phyloP scores from a whole-genome alignment of 2,329 filamentous ascomycete genomes.

The Acarospora socialis region DNA sequence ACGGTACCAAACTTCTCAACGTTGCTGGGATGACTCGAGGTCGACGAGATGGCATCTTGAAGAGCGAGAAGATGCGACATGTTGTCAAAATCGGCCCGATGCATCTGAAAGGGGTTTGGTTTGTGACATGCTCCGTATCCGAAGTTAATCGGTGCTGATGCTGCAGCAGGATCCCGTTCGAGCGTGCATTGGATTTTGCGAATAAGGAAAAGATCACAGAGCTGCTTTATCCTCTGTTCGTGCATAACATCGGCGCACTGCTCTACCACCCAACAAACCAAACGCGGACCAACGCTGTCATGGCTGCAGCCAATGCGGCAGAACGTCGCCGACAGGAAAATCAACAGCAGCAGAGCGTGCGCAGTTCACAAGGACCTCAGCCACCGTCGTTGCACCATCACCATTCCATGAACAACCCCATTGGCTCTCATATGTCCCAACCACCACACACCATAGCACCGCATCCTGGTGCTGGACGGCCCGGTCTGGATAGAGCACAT shows the following conservation, averaged over 20 bases:
- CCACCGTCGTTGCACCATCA: constrained; percentile 47
- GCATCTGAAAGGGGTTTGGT: constrained; percentile 97
- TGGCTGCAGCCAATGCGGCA: constrained; percentile 69
- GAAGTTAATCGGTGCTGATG: too few relatives aligned
- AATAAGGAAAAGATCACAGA: constrained; percentile 99
- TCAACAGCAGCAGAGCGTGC: constrained; percentile 33
- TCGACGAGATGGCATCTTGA: constrained; percentile 85
- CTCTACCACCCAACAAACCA: constrained; percentile 90
- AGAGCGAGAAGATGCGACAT: constrained; percentile 92
- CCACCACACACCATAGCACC: constrained; percentile 49
- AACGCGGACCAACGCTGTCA: constrained; percentile 66
- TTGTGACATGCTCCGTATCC: constrained; percentile 27
- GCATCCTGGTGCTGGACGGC: constrained; percentile 46
- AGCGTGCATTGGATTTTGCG: constrained; percentile 92
- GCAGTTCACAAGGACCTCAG: constrained; percentile 54
- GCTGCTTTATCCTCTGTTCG: constrained; percentile 84
- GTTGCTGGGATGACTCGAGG: constrained; percentile 97
- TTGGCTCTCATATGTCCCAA: constrained; percentile 49
- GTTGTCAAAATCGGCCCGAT: constrained; percentile 98
- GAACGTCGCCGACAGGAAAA: constrained; percentile 60
- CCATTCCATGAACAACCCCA: constrained; percentile 49
- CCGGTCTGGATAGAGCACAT: constrained; percentile 68
- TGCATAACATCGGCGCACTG: constrained; percentile 88
- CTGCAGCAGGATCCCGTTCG: constrained; percentile 94
- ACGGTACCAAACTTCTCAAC: constrained; percentile 91